Evolutionary conservation across 495 filamentous ascomycete species (phyloP), one percentile per base, ranked within the genome.

Genomic region (Penicillium coffeae): DNA sequence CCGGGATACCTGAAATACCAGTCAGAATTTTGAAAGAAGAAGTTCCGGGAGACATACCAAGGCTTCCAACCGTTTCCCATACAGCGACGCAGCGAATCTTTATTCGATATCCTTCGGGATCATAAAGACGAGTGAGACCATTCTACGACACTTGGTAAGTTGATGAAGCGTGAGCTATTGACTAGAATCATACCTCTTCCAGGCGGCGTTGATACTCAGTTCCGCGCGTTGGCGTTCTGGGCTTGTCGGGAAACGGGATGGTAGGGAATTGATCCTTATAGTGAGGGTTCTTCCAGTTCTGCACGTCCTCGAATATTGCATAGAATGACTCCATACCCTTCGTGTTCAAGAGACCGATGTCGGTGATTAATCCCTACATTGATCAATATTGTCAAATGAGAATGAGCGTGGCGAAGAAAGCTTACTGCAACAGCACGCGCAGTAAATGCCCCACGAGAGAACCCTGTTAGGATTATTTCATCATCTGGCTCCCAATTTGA

Each of bases 361-460:
- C 69, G 3, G 66, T 71, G 38, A 89, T 80, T 62, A 88, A 66
- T 8, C 80, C 79, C 27, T 79, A 78, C 15, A 18, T 33, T 9
- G 18, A n/a, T 35, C 0, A 9, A 10, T 30, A 30, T 30, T 30
- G 5, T 30, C 10, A 30, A 22, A 20, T 48, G 16, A 35, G 42
- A 34, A 20, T 4, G 9, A 33, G 34, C 6, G 13, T 13, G 19
- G 3, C 39, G 6, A 12, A 6, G 10, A 21, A 41, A 7, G 2
- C 18, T 22, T n/a, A 47, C 55, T 22, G 61, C 61, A 37, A 88
- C 79, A 25, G 74, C 78, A 44, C 86, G 73, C 1, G 82, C 84
- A 0, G 85, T 88, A 54, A 83, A 89, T n/a, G 85, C 84, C 8
- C 86, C 84, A 2, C 86, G 74, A 20, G 84, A 87, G 66, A 88